Conservation (phyloP, 1,284 basidiomycete genomes). For the Naganishia albida region DNA sequence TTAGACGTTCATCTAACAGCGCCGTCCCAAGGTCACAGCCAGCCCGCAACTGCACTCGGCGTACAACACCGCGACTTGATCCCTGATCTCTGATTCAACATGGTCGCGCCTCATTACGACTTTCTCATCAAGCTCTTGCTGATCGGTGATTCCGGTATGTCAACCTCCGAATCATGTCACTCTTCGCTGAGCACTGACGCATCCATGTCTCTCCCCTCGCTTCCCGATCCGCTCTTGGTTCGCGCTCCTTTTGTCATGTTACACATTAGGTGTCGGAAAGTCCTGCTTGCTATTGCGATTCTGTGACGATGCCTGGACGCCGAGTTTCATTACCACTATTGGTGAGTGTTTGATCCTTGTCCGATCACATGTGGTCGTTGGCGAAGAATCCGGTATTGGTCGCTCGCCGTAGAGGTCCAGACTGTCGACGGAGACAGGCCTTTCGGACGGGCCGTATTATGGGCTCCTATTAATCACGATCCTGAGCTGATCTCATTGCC, state of each 20-base stretch:
- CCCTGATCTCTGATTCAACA: slow-evolving; percentile 28
- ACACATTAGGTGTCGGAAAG: slow-evolving; percentile 87
- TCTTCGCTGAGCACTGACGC: background rate
- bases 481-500: no score
- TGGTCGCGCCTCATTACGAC: slow-evolving; percentile 55
- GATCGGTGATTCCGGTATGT: slow-evolving; percentile 89
- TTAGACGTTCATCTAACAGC: background rate
- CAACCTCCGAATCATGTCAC: slow-evolving; percentile 3
- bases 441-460: no score
- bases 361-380: no score
- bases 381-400: no score
- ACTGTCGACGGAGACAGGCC: no score
- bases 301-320: slow-evolving; percentile 99
- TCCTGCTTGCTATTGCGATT: slow-evolving; percentile 97
- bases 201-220: background rate
- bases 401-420: no score
- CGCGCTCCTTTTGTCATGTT: background rate
- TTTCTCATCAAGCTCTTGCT: slow-evolving; percentile 91
- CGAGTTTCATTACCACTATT: slow-evolving; percentile 99
- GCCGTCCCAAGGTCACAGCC: background rate
- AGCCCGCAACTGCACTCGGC: background rate
- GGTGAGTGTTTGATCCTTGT: slow-evolving; percentile 55
- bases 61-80: background rate
- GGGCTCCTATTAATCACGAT: no score
- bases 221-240: background rate